A percentile compares a stretch with the other conserved stretches of the same genome.
phyloP scores from a whole-genome alignment of 1,139 yeast genomes.

The Sugiyamaella paludigena region DNA sequence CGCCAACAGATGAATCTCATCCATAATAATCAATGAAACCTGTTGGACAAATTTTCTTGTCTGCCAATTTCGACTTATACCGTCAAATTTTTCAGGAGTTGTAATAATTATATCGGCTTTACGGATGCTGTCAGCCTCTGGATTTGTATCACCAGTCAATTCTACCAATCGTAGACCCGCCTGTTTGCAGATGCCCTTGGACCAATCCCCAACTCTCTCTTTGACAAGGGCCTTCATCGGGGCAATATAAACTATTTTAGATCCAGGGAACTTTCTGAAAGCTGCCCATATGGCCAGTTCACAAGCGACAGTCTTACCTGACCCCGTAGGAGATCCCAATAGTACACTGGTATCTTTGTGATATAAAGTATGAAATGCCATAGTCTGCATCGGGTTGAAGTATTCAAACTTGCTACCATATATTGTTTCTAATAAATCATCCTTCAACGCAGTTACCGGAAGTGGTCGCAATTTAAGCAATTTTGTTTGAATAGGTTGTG shows the following conservation, averaged over 20 bases:
- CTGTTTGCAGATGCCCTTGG: conserved; percentile 57
- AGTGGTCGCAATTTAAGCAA: conserved; percentile 78
- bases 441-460: conserved; percentile 76
- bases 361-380: conserved; percentile 89
- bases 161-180: conserved; percentile 63
- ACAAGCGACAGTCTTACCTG: conserved; percentile 97
- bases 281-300: conserved; percentile 98
- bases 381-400: conserved; percentile 98
- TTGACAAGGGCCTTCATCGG: conserved; percentile 98
- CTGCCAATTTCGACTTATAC: conserved; percentile 98
- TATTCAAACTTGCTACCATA: conserved; percentile 68
- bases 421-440: conserved; percentile 62
- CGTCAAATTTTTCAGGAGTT: conserved; percentile 98
- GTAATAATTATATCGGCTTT: conserved; percentile 92
- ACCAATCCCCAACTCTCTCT: conserved; percentile 97
- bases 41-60: conserved; percentile 89
- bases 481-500: conserved; percentile 82
- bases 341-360: conserved; percentile 76
- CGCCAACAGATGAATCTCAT: conserved; percentile 94
- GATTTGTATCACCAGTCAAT: conserved; percentile 93
- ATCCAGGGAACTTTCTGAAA: conserved; percentile 70
- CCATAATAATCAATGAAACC: conserved; percentile 91
- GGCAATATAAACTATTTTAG: conserved; percentile 91
- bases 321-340: conserved; percentile 98
- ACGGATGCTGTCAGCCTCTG: conserved; percentile 81